These are phyloP conservation scores for Fraxinus albicans DNA, from an alignment of 305 asterid genomes.

Conservation along the genomic window DNA sequence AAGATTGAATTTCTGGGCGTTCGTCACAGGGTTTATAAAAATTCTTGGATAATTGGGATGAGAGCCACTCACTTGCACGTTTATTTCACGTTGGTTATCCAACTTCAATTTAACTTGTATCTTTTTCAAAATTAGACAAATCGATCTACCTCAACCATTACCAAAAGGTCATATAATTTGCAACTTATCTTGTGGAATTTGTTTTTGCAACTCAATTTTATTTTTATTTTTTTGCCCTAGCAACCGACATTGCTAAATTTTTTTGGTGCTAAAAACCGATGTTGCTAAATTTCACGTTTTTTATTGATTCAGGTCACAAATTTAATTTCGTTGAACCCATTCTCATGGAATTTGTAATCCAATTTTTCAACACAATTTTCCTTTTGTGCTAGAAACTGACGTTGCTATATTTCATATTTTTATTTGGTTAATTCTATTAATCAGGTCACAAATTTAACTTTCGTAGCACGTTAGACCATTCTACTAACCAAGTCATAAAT, in stretches of 20 bases:
- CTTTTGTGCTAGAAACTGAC: neutral
- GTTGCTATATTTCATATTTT: neutral
- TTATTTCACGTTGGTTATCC: neutral
- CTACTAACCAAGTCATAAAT: neutral
- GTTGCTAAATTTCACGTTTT: neutral
- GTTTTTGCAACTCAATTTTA: neutral
- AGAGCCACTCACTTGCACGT: neutral
- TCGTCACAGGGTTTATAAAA: constrained; percentile 6
- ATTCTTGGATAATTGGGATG: constrained; percentile 2
- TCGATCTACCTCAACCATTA: neutral
- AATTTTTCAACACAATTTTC: neutral
- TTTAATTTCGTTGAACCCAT: too few species aligned
- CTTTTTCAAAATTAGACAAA: neutral
- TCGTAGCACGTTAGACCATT: neutral
- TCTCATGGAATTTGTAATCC: too few species aligned
- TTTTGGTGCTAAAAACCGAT: neutral
- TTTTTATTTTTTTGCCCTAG: too few species aligned
- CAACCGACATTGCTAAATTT: neutral
- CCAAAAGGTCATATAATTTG: neutral
- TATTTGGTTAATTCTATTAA: neutral
- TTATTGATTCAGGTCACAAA: neutral
- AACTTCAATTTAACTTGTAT: neutral
- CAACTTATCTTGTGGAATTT: neutral
- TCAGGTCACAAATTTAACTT: neutral
- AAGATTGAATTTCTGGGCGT: constrained; percentile 27